Conservation (phyloP, 805 yeast species). For the Yarrowia sp. region DNA sequence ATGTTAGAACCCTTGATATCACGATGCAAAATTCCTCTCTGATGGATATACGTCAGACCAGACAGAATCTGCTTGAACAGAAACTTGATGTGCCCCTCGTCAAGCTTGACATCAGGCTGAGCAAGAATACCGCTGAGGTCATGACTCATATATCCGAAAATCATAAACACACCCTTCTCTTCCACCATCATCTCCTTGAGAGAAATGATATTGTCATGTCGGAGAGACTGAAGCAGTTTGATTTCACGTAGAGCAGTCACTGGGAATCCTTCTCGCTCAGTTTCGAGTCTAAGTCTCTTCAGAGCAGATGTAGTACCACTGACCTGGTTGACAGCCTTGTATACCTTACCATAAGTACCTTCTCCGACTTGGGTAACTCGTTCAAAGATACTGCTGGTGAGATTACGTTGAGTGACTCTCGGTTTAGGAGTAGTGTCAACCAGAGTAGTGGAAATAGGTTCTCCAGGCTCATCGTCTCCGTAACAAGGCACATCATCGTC, state of each 20-base stretch:
- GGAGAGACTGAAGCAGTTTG: slow-evolving; percentile 78
- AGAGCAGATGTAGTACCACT: slow-evolving; percentile 83
- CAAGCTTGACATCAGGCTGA: slow-evolving; percentile 70
- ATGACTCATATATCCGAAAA: slow-evolving; percentile 91
- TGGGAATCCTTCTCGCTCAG: slow-evolving; percentile 94
- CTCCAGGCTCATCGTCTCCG: slow-evolving; percentile 32
- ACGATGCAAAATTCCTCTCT: slow-evolving; percentile 68
- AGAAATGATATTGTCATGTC: slow-evolving; percentile 82
- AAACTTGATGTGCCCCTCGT: slow-evolving; percentile 76
- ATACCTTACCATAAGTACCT: slow-evolving; percentile 97
- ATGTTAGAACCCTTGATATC: slow-evolving; percentile 96
- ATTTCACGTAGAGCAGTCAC: slow-evolving; percentile 94
- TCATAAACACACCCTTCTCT: slow-evolving; percentile 75
- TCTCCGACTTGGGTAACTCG: slow-evolving; percentile 94
- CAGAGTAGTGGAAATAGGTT: background rate
- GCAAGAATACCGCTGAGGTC: slow-evolving; percentile 87
- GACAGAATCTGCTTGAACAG: slow-evolving; percentile 74
- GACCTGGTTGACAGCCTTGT: slow-evolving; percentile 75
- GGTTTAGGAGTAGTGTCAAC: background rate
- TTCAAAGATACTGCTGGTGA: slow-evolving; percentile 57
- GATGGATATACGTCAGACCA: slow-evolving; percentile 84
- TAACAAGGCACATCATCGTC: slow-evolving; percentile 16
- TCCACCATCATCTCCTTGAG: slow-evolving; percentile 91
- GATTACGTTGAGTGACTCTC: background rate
- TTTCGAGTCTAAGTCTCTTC: slow-evolving; percentile 81